Evolutionary conservation across 78 protist genomes (phyloP), one percentile per base, ranked within the genome.

Genomic region (Bigelowiella natans): DNA sequence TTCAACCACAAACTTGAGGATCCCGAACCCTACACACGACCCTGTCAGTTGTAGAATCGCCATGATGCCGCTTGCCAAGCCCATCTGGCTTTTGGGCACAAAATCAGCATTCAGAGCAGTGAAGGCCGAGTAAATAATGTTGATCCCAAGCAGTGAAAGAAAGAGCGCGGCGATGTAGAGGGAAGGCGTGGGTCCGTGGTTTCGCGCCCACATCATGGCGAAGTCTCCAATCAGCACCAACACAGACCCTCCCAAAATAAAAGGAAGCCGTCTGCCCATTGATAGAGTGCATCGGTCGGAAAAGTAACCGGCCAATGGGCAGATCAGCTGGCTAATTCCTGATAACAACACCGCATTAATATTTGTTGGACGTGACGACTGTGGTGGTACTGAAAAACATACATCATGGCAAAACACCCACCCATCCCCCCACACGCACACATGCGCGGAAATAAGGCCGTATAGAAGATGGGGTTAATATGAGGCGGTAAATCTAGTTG

Each of bases 71-170:
- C 86, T 83, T 3, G 86, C 86, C n/a, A 36, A 2, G 2, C 7
- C 11, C 30, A n/a, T 0, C 83, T 51, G 82, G 82, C 82, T 51
- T 18, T 51, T 51, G 82, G 90, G 90, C 34, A 88, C 2, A 0
- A 88, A 26, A 39, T 88, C 90, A 83, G 90, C 85, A 29, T 51
- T 82, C 83, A 88, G 90, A 82, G 90, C 90, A 31, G 90, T 88
- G 38, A 26, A 88, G 90, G 85, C 26, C 34, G 82, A 51, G 82
- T 51, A 51, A 11, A 51, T 51, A 11, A 51, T 11, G 82, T 51
- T 51, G 34, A 51, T 11, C 34, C 82, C 82, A 11, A 51, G 82
- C 82, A 51, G 34, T 11, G 82, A 11, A 11, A 51, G 34, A 18
- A 51, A 51, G 82, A 51, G 82, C 11, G 18, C 11, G 34, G 34